Conservation (phyloP, 768 basidiomycete species). For the Baorangia bicolor region DNA sequence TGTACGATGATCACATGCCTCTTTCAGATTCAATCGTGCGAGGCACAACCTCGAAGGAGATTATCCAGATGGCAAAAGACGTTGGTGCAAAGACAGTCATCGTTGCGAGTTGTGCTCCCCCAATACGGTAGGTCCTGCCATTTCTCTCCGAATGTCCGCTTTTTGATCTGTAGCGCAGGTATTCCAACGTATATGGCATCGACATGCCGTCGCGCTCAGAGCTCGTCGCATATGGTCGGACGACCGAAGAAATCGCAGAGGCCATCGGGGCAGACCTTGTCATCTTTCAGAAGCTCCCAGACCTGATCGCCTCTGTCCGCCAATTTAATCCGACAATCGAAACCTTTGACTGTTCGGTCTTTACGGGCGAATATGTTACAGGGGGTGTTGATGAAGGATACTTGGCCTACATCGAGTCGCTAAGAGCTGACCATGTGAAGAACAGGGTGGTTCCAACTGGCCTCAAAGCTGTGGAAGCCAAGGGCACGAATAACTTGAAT, state of each 20-base stretch:
- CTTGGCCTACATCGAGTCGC: constrained; percentile 65
- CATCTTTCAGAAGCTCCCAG: constrained; percentile 90
- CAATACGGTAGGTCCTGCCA: constrained; percentile 65
- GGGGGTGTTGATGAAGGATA: constrained; percentile 88
- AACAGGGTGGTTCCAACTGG: constrained; percentile 41
- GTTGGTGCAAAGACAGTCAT: constrained; percentile 96
- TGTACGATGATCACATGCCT: background rate
- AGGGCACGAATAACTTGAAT: constrained; percentile 27
- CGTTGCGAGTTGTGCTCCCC: constrained; percentile 95
- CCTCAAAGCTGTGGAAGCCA: constrained; percentile 35
- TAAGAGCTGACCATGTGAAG: constrained; percentile 83
- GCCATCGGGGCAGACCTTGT: constrained; percentile 94
- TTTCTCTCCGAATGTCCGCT: background rate
- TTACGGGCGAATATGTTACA: constrained; percentile 95
- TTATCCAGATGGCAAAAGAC: constrained; percentile 98
- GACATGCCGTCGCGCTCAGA: constrained; percentile 98
- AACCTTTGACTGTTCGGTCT: constrained; percentile 94
- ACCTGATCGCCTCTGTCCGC: constrained; percentile 82
- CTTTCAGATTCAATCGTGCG: constrained; percentile 91
- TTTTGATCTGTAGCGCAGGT: constrained; percentile 39
- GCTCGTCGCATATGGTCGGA: constrained; percentile 82
- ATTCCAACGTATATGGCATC: constrained; percentile 97
- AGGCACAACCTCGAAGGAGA: constrained; percentile 98
- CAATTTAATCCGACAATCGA: constrained; percentile 77
- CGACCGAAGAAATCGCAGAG: constrained; percentile 65